These are phyloP conservation scores for Tubosaeta sp. DNA, from an alignment of 768 basidiomycete genomes.

Conservation along the genomic window DNA sequence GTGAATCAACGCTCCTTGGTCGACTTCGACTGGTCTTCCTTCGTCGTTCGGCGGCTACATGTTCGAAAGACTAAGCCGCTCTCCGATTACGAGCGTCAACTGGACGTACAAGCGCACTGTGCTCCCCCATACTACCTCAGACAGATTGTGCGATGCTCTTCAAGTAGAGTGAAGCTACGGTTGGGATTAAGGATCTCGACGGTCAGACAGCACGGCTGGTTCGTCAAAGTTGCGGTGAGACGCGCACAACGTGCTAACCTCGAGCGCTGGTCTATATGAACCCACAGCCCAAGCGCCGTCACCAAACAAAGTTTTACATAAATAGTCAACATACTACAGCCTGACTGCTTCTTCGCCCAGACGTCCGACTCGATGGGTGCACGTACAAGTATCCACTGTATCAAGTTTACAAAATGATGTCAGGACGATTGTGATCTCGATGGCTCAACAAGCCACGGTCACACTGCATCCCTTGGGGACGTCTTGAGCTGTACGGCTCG, in stretches of 20 bases:
- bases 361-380: no score
- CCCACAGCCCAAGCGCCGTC: neutral
- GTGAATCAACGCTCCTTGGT: constrained; percentile 88
- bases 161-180: neutral
- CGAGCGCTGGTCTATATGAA: neutral
- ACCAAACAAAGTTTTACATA: neutral
- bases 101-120: neutral
- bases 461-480: neutral
- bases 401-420: no score
- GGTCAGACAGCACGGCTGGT: neutral
- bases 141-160: neutral
- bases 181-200: neutral
- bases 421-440: no score
- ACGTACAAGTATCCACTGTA: no score
- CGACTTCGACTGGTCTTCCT: constrained; percentile 43
- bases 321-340: no score
- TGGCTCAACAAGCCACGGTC: no score
- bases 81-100: neutral
- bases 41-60: neutral
- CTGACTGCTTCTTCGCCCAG: no score
- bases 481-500: neutral
- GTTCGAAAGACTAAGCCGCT: neutral
- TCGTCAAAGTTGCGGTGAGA: neutral
- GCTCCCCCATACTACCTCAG: neutral
- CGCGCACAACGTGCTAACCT: no score